A percentile compares a stretch with the other conserved stretches of the same genome.
Evolutionary conservation across 371 early-diverging fungal species (phyloP).

Genomic region (Actinomortierella wolfii): DNA sequence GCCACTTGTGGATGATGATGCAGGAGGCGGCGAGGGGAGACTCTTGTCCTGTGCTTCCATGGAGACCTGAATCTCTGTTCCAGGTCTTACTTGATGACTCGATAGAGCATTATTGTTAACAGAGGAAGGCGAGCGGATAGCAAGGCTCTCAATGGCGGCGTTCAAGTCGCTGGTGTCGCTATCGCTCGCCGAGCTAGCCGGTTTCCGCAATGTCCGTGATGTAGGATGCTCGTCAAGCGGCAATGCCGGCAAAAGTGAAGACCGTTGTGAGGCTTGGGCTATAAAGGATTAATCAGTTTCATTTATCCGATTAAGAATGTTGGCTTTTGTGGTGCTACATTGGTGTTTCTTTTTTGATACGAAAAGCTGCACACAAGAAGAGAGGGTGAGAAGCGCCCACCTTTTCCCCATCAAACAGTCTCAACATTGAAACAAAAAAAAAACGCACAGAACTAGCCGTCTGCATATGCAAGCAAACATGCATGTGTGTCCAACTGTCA

Average conservation of each 20-base stretch:
- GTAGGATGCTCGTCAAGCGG: slow-evolving; percentile 16
- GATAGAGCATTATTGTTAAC: slow-evolving; percentile 24
- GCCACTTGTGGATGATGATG: no score
- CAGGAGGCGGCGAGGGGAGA: neutral
- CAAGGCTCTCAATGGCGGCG: slow-evolving; percentile 21
- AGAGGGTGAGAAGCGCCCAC: no score
- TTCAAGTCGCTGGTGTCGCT: slow-evolving; percentile 14
- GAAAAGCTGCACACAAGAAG: no score
- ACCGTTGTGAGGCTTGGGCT: neutral
- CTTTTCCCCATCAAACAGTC: no score
- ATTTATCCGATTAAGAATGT: no score
- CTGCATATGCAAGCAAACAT: no score
- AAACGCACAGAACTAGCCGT: no score
- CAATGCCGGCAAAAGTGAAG: slow-evolving; percentile 32
- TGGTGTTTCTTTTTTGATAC: no score
- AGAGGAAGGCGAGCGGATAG: slow-evolving; percentile 8
- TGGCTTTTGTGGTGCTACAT: no score
- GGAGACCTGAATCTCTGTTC: slow-evolving; percentile 1
- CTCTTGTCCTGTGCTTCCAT: slow-evolving; percentile 6
- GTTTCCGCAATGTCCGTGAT: neutral
- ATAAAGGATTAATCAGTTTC: neutral
- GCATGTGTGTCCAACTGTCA: no score
- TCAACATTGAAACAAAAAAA: no score
- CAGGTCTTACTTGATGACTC: slow-evolving; percentile 4
- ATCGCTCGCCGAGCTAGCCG: neutral